Evolutionary conservation across 768 basidiomycete species (phyloP), one percentile per base, ranked within the genome.

Genomic region (Lactarius pseudohatsudake): DNA sequence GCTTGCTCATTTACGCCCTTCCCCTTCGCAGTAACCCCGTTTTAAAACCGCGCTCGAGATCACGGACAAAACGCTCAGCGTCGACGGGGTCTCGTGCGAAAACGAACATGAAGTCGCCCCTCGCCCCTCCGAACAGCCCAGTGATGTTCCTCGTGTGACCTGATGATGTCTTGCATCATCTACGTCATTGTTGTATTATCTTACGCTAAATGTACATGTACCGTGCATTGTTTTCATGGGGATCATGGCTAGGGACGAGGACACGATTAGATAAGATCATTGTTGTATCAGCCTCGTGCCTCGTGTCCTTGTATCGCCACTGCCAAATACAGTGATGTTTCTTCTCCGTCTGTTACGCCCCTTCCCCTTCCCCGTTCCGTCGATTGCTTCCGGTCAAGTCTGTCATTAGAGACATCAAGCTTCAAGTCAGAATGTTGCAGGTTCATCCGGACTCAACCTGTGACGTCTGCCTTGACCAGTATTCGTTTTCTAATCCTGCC

Each of bases 381-480:
- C 40, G 61, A 45, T 50, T 22, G 40, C 4, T 43, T 45, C 22
- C 50, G 22, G 50, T 6, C 13, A 26, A 26, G 5, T 53, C 26
- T 22, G 22, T 13, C 50, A 53, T 13, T 32, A 58, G 30, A 59
- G 40, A 38, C 8, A 34, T n/a, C 56, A 40, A 10, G 54, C 32
- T 9, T n/a, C 56, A 40, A 11, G 54, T 36, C 41, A 34, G 50
- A 57, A 82, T 84, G 83, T 77, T 92, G 72, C 81, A 88, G 69
- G 79, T 90, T 30, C 88, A 91, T 76, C 81, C 88, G 5, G 81
- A 86, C 41, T 90, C 88, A 72, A 82, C 81, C 67, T 92, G 90
- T 79, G 90, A 92, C 75, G 85, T 92, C 70, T 92, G 90, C 75
- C 79, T 89, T 66, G 87, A 89, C 63, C 77, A 79, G 32, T 90